Evolutionary conservation across 805 yeast species (phyloP).

Genomic region (Candida pini): DNA sequence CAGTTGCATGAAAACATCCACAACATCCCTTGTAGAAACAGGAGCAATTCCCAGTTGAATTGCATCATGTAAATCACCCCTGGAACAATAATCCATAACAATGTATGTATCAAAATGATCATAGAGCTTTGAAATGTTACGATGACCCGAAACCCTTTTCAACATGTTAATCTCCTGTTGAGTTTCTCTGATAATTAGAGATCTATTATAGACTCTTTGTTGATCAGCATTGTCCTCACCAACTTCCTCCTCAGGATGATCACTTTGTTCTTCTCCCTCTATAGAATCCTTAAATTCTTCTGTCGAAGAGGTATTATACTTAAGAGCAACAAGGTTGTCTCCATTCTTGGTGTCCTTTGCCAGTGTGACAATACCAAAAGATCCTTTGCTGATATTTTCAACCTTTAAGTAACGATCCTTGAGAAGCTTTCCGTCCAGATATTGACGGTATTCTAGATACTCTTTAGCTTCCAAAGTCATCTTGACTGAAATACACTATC

Average conservation of each 20-base stretch:
- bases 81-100: conserved; percentile 72
- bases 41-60: conserved; percentile 64
- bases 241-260: conserved; percentile 10
- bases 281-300: conserved; percentile 29
- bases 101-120: conserved; percentile 50
- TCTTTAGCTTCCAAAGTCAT: too few species aligned
- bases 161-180: conserved; percentile 64
- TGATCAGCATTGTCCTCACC: conserved; percentile 6
- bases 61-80: conserved; percentile 84
- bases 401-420: conserved; percentile 61
- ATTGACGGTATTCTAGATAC: conserved; percentile 25
- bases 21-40: conserved; percentile 45
- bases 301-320: conserved; percentile 66
- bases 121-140: conserved; percentile 40
- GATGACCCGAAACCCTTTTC: conserved; percentile 50
- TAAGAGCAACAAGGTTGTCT: conserved; percentile 68
- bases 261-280: conserved; percentile 9
- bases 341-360: conserved; percentile 60
- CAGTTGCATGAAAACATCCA: conserved; percentile 48
- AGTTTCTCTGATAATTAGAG: conserved; percentile 49
- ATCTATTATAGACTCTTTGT: conserved; percentile 15
- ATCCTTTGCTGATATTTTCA: conserved; percentile 81
- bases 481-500: too few species aligned
- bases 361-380: conserved; percentile 86
- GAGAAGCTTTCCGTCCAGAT: conserved; percentile 38